These are phyloP conservation scores for Suillus weaverae DNA, from an alignment of 768 basidiomycete genomes.

Conservation along the genomic window DNA sequence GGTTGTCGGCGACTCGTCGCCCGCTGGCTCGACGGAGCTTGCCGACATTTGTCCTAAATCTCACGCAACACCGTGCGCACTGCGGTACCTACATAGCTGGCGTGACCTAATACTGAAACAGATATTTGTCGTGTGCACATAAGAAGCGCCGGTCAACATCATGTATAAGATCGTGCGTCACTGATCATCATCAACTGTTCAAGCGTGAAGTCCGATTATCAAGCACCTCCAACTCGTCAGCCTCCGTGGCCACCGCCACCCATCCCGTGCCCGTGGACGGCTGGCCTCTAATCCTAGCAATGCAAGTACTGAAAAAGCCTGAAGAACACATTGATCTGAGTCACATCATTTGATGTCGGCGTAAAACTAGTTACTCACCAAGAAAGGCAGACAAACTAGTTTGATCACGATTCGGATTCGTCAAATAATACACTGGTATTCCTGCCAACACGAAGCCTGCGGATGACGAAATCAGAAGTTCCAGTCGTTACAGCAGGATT, in stretches of 20 bases:
- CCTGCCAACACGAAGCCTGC: conserved; percentile 78
- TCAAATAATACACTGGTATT: conserved; percentile 81
- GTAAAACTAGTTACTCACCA: conserved; percentile 34
- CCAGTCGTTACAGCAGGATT: neutral
- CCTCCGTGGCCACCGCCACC: conserved; percentile 73
- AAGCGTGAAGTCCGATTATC: conserved; percentile 30
- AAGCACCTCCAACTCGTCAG: conserved; percentile 69
- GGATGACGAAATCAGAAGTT: conserved; percentile 6
- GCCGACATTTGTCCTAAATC: conserved; percentile 13
- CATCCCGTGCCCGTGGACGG: conserved; percentile 62
- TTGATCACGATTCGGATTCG: conserved; percentile 59
- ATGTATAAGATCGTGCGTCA: neutral
- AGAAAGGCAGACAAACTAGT: conserved; percentile 33
- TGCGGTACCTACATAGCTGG: neutral
- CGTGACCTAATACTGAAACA: neutral
- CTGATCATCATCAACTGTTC: conserved; percentile 11
- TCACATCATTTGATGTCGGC: conserved; percentile 4
- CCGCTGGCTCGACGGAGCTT: conserved; percentile 10
- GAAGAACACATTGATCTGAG: conserved; percentile 1
- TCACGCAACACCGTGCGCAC: conserved; percentile 14
- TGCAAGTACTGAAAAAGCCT: conserved; percentile 44
- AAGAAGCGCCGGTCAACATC: neutral
- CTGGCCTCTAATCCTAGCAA: conserved; percentile 52
- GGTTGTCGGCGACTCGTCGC: neutral
- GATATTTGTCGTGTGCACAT: neutral